Base-by-base conservation (phyloP, 805 yeast genomes). In the Spathaspora sp. region DNA sequence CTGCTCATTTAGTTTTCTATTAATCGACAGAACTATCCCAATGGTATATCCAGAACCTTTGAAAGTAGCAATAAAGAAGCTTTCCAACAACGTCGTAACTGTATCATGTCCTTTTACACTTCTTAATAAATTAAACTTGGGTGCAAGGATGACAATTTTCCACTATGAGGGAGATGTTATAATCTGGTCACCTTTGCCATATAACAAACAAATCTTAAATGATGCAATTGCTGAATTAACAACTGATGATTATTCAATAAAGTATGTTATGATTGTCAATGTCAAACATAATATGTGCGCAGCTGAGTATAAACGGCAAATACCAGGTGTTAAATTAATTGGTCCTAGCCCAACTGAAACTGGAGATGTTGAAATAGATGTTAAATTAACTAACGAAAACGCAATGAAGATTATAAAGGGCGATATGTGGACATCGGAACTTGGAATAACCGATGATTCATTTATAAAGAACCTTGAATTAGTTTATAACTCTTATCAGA, bases 241-340 rank as follows among this genome's bases (percentile, higher is more conserved):
- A 2, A 63, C 66, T 2, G 64, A 71, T 1, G 66, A 65, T 46
- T 60, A 59, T 54, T 72, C 75, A 28, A 72, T 82, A 40, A 62
- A 76, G 1, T 78, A 81, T 53, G 67, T 82, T 42, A 70, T 86
- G 42, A 72, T 85, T 46, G 88, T 89, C 1, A 87, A 86, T 58
- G 58, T 54, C 26, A 86, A 81, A 54, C 91, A 85, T 60, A 81
- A 86, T 0, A 66, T 85, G 81, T 87, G 85, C 2, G 79, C 84
- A 9, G 59, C 64, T 20, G 76, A 78, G 11, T 78, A 84, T 67
- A 77, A 78, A 60, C 67, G 70, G n/a, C 64, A 66, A 49, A 74
- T 68, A 60, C 87, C 88, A 3, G 60, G 70, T 1, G 64, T 81
- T 45, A 75, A 78, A 57, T 63, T 85, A 28, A 72, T 85, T 53